A percentile compares a stretch with the other conserved stretches of the same genome.
Evolutionary conservation across 2,329 filamentous ascomycete genomes (phyloP).

Genomic region (Ophiocordyceps sinensis): DNA sequence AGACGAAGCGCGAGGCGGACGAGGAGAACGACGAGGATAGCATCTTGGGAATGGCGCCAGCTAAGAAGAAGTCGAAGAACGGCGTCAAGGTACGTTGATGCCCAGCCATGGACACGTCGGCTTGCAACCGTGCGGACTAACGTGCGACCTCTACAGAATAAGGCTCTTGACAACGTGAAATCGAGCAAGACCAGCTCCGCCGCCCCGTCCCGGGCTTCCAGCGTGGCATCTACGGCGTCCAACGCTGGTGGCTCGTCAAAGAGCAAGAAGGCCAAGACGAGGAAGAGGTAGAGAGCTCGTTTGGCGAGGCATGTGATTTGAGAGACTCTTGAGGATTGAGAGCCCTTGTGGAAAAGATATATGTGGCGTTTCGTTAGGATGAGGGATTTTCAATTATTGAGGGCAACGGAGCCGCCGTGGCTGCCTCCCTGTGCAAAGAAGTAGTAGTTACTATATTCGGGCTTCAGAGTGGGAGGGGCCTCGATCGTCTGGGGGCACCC

Average conservation of each 20-base stretch:
- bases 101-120: neutral
- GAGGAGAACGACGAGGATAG: constrained; percentile 78
- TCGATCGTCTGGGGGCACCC: too few species aligned
- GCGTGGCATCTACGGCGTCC: constrained; percentile 65
- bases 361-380: too few species aligned
- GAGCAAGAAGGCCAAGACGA: constrained; percentile 20
- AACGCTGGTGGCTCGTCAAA: constrained; percentile 36
- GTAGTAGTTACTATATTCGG: too few species aligned
- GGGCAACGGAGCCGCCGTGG: too few species aligned
- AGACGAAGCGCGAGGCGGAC: constrained; percentile 57
- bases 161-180: constrained; percentile 81
- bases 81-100: constrained; percentile 59
- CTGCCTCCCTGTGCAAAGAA: neutral
- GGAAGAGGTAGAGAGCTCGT: constrained; percentile 9
- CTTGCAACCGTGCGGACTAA: neutral
- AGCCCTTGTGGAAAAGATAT: too few species aligned
- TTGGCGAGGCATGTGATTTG: neutral
- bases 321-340: neutral
- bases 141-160: constrained; percentile 49
- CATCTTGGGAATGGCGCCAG: constrained; percentile 65
- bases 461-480: too few species aligned
- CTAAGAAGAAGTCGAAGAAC: constrained; percentile 89
- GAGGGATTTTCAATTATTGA: too few species aligned
- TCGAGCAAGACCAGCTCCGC: constrained; percentile 64
- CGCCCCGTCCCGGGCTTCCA: constrained; percentile 71